Base-by-base conservation (phyloP, 2,329 filamentous ascomycete species). In the Sporothrix brasiliensis region DNA sequence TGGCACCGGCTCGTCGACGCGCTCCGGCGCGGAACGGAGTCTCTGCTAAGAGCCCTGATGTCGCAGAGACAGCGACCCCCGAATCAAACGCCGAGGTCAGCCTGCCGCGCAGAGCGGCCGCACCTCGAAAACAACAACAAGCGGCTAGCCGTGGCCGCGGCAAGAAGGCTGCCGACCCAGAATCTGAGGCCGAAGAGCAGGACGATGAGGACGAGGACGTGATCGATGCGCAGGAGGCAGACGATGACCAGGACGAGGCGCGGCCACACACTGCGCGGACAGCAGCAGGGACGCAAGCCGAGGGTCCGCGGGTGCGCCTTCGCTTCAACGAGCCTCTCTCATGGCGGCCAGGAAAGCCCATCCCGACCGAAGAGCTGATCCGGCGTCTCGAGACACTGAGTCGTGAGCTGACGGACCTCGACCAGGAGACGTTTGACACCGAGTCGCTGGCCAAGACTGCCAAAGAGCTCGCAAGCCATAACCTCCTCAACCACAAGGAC, bases 321-420 rank as follows among this genome's bases (percentile, higher is more conserved):
- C 83, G 88, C 75, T 98, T 98, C 85, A 88, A 94, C 76, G 90
- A 97, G 78, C 85, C 92, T 73, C 84, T 99, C 70, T 92, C 93
- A 78, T 97, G 95, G 92, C 91, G 91, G 78, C 92, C 94, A 56
- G 95, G 94, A 71, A 95, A 92, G 80, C 89, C 93, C 68, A 97
- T 99, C 77, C 84, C 91, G 50, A 92, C 94, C 63, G 89, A 88
- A 74, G 93, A 94, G 74, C 87, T 99, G 67, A 84, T 97, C 74
- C 87, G 88, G 77, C 90, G 95, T 65, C 87, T 99, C 68, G 91
- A 94, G 79, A 84, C 87, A 68, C 87, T 99, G 44, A 90, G 90
- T 73, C 89, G 91, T 76, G 94, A 99, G 84, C 86, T 99, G 74
- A 86, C 88, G 73, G 89, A 91, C 71, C 87, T 97, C 76, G 94